These are phyloP conservation scores for Peronospora destructor DNA, from an alignment of 352 stramenopile genomes.

Conservation along the genomic window DNA sequence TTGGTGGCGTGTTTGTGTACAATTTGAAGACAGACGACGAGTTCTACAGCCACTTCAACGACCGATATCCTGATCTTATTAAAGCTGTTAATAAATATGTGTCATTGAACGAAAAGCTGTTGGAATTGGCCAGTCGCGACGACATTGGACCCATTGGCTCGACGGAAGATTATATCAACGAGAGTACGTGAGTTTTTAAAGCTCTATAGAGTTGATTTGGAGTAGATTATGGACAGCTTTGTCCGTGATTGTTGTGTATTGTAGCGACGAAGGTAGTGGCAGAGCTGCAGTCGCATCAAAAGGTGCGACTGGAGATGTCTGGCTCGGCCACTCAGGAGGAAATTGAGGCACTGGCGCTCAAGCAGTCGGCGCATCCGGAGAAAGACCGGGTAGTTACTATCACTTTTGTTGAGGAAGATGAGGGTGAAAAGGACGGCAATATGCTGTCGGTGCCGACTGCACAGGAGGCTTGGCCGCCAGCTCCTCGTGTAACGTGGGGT, in stretches of 20 bases:
- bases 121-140: constrained; percentile 44
- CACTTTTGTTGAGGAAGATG: constrained; percentile 54
- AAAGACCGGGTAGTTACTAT: constrained; percentile 54
- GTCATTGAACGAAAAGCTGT: constrained; percentile 41
- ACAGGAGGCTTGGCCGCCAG: constrained; percentile 37
- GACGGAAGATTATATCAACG: constrained; percentile 47
- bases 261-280: constrained; percentile 54
- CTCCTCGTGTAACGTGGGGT: constrained; percentile 46
- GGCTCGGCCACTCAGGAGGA: constrained; percentile 53
- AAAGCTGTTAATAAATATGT: constrained; percentile 58
- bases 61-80: constrained; percentile 74
- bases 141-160: constrained; percentile 63
- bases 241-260: constrained; percentile 3
- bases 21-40: constrained; percentile 77
- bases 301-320: constrained; percentile 50
- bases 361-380: constrained; percentile 28
- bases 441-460: constrained; percentile 19
- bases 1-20: constrained; percentile 72
- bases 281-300: constrained; percentile 42
- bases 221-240: neutral
- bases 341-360: constrained; percentile 52
- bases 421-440: constrained; percentile 19
- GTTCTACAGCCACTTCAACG: constrained; percentile 81
- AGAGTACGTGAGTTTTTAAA: constrained; percentile 38
- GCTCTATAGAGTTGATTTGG: neutral